Evolutionary conservation across 176 grass and related monocot species (phyloP).

Genomic region (Cocos nucifera): DNA sequence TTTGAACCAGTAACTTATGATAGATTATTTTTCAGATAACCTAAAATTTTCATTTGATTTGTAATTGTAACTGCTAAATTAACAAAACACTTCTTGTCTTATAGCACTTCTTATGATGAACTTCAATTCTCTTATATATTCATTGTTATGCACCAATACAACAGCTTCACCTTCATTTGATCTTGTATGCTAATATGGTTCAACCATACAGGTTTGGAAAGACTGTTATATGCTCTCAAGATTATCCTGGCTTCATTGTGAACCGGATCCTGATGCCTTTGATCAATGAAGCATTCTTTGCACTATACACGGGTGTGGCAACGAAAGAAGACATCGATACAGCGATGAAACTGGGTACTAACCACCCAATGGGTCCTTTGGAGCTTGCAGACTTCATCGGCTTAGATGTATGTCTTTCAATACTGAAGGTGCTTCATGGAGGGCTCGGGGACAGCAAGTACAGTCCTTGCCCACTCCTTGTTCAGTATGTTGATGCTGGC

Average conservation of each 20-base stretch:
- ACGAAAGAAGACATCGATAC: slow-evolving; percentile 93
- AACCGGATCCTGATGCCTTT: slow-evolving; percentile 93
- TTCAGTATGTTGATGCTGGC: slow-evolving; percentile 90
- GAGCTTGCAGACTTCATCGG: slow-evolving; percentile 95
- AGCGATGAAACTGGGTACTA: slow-evolving; percentile 91
- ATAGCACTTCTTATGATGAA: background rate
- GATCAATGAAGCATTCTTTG: slow-evolving; percentile 89
- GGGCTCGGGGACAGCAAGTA: slow-evolving; percentile 90
- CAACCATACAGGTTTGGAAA: slow-evolving; percentile 55
- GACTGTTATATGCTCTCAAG: slow-evolving; percentile 74
- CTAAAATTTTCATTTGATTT: too few relatives aligned
- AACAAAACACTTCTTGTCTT: too few relatives aligned
- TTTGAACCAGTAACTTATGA: too few relatives aligned
- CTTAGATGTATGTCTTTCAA: slow-evolving; percentile 80
- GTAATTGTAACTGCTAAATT: too few relatives aligned
- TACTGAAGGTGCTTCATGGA: slow-evolving; percentile 68
- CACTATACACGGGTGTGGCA: slow-evolving; percentile 68
- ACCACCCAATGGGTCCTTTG: slow-evolving; percentile 90
- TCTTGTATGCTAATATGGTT: slow-evolving; percentile 5
- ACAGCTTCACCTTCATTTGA: background rate
- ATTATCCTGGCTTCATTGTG: slow-evolving; percentile 91
- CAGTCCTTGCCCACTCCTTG: slow-evolving; percentile 81
- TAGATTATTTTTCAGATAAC: too few relatives aligned
- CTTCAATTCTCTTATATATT: too few relatives aligned
- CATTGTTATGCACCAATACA: too few relatives aligned